A percentile compares a stretch with the other conserved stretches of the same genome.
phyloP scores from a whole-genome alignment of 2,329 filamentous ascomycete species.

The Claviceps capensis region DNA sequence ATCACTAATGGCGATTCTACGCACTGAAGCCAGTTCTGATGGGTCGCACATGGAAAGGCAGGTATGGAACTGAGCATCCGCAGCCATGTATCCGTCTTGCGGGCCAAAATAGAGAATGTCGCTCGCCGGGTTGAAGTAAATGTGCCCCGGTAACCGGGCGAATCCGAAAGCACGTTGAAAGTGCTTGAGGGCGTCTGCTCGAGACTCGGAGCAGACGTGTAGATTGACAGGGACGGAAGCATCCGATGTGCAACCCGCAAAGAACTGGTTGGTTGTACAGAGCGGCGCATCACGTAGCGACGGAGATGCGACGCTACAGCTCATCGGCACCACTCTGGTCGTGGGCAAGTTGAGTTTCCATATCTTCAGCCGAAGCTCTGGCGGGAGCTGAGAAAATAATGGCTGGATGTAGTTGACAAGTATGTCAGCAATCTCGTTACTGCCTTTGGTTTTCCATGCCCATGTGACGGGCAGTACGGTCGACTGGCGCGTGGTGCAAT shows the following conservation, averaged over 20 bases:
- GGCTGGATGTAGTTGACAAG: slow-evolving; percentile 16
- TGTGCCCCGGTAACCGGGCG: slow-evolving; percentile 24
- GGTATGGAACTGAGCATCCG: slow-evolving; percentile 30
- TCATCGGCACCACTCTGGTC: slow-evolving; percentile 29
- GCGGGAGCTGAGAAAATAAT: slow-evolving; percentile 28
- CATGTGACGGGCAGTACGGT: too few species aligned
- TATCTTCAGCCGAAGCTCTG: slow-evolving; percentile 33
- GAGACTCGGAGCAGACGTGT: slow-evolving; percentile 32
- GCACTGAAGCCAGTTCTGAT: slow-evolving; percentile 26
- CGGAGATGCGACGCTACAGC: slow-evolving; percentile 21
- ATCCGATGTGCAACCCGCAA: slow-evolving; percentile 26
- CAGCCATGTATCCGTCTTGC: slow-evolving; percentile 29
- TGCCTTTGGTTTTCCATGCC: neutral
- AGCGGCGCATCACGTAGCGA: slow-evolving; percentile 9
- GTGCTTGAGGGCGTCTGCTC: slow-evolving; percentile 26
- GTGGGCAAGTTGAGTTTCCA: slow-evolving; percentile 31
- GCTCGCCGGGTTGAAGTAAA: slow-evolving; percentile 26
- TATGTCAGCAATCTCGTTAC: neutral
- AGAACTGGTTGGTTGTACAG: slow-evolving; percentile 8
- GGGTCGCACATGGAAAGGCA: slow-evolving; percentile 28
- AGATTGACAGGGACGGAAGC: slow-evolving; percentile 29
- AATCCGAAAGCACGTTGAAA: slow-evolving; percentile 30
- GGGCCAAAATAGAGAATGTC: slow-evolving; percentile 37
- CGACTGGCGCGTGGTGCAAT: neutral
- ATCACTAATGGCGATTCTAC: slow-evolving; percentile 31